phyloP scores from a whole-genome alignment of 2,329 filamentous ascomycete species.

The Thermothelomyces thermophilus region DNA sequence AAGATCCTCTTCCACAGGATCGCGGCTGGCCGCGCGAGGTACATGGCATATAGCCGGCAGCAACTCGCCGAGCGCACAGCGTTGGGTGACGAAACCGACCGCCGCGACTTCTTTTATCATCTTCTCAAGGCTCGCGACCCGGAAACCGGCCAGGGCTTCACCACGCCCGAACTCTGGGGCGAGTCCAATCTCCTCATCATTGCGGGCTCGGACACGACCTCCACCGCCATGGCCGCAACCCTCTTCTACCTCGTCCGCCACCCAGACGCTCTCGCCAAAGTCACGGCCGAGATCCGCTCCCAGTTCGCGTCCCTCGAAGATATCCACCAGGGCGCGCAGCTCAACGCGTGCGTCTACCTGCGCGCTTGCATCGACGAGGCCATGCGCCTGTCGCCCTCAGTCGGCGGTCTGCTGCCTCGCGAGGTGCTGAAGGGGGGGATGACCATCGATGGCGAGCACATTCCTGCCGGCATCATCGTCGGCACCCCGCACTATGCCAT shows the following conservation, averaged over 20 bases:
- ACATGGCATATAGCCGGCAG: conserved; percentile 63
- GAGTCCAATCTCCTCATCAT: conserved; percentile 67
- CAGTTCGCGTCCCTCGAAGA: conserved; percentile 48
- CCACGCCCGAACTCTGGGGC: conserved; percentile 60
- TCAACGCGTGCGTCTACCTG: conserved; percentile 51
- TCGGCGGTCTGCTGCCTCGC: conserved; percentile 53
- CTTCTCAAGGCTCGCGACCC: conserved; percentile 65
- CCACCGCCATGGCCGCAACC: conserved; percentile 58
- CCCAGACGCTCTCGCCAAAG: conserved; percentile 40
- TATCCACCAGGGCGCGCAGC: conserved; percentile 44
- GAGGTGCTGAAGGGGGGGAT: conserved; percentile 52
- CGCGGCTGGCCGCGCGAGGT: conserved; percentile 58
- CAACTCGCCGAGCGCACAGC: conserved; percentile 62
- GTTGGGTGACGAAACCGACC: conserved; percentile 57
- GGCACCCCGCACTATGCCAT: conserved; percentile 62
- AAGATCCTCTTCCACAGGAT: conserved; percentile 61
- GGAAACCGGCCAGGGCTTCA: conserved; percentile 61
- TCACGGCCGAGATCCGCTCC: conserved; percentile 45
- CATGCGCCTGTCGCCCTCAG: conserved; percentile 56
- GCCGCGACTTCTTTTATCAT: conserved; percentile 71
- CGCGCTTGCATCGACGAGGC: conserved; percentile 60
- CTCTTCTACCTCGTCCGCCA: conserved; percentile 56
- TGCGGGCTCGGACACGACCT: conserved; percentile 65
- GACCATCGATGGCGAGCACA: conserved; percentile 44
- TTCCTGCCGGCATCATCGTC: conserved; percentile 56